phyloP scores from a whole-genome alignment of 2,329 filamentous ascomycete species.

The Penicillium frequentans region DNA sequence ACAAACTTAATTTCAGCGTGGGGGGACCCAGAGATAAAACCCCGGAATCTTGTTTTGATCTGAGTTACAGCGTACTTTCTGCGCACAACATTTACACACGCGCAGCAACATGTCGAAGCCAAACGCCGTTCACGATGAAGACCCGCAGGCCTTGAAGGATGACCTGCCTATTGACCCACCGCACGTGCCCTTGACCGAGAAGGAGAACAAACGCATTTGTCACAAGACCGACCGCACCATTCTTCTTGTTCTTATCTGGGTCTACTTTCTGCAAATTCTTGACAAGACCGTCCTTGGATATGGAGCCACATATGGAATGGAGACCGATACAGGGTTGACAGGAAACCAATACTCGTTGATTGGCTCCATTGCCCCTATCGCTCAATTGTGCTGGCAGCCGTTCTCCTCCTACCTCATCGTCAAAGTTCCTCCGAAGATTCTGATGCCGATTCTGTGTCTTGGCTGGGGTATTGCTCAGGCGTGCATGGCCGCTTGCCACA shows the following conservation, averaged over 20 bases:
- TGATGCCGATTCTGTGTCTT: slow-evolving; percentile 54
- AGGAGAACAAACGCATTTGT: slow-evolving; percentile 55
- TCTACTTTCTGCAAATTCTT: slow-evolving; percentile 53
- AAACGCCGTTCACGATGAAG: slow-evolving; percentile 21
- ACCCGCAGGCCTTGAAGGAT: slow-evolving; percentile 7
- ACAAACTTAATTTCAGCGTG: slow-evolving; percentile 4
- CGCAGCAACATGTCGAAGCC: slow-evolving; percentile 18
- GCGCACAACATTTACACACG: neutral
- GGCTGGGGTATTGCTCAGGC: slow-evolving; percentile 53
- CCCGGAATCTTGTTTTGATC: neutral
- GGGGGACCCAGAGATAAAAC: slow-evolving; percentile 8
- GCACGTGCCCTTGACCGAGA: slow-evolving; percentile 32
- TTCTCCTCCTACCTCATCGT: slow-evolving; percentile 62
- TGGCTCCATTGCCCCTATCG: slow-evolving; percentile 59
- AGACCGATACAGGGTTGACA: slow-evolving; percentile 50
- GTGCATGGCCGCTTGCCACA: slow-evolving; percentile 49
- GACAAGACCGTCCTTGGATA: slow-evolving; percentile 61
- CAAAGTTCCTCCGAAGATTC: slow-evolving; percentile 58
- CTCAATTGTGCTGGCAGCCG: slow-evolving; percentile 62
- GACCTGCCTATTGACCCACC: slow-evolving; percentile 15
- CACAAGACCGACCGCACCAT: slow-evolving; percentile 63
- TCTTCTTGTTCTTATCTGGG: slow-evolving; percentile 49
- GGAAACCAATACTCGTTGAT: slow-evolving; percentile 60
- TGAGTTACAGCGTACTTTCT: neutral
- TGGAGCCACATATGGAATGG: slow-evolving; percentile 57